A percentile compares a stretch with the other conserved stretches of the same genome.
Evolutionary conservation across 257 asterid genomes (phyloP).

Genomic region (Nicotiana paniculata): DNA sequence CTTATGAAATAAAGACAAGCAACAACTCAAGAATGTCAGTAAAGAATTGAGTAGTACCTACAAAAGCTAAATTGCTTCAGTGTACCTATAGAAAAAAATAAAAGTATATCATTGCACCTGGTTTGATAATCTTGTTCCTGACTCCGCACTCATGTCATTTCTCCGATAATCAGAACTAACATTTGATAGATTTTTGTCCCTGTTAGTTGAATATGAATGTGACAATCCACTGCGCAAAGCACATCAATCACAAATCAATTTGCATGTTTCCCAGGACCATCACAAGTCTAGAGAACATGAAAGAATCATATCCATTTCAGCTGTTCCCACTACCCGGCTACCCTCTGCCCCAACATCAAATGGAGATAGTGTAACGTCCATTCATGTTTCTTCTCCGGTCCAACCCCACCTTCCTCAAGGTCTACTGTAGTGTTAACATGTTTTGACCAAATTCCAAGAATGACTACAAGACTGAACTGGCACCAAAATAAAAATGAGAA

Average conservation of each 20-base stretch:
- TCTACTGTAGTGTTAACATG: not conserved
- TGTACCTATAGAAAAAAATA: not conserved
- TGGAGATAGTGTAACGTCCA: not conserved
- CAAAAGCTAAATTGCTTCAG: not conserved
- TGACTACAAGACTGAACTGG: not conserved
- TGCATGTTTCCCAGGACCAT: not conserved
- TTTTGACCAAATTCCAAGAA: not conserved
- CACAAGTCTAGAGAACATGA: not conserved
- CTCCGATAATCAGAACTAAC: slow-evolving; percentile 21
- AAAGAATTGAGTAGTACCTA: not conserved
- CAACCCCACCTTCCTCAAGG: not conserved
- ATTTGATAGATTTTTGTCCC: slow-evolving; percentile 54
- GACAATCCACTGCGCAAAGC: slow-evolving; percentile 62
- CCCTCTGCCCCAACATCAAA: not conserved
- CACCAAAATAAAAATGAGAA: not conserved
- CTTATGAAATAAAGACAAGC: slow-evolving; percentile 17
- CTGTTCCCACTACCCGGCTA: not conserved
- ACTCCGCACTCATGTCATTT: slow-evolving; percentile 46
- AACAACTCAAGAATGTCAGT: not conserved
- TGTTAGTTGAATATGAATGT: slow-evolving; percentile 74
- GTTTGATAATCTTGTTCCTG: slow-evolving; percentile 32
- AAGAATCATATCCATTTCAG: not conserved
- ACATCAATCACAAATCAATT: slow-evolving; percentile 2
- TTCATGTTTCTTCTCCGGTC: not conserved
- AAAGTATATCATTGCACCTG: slow-evolving; percentile 30